Evolutionary conservation across 331 rosid genomes (phyloP).

Genomic region (Quercus phellos): DNA sequence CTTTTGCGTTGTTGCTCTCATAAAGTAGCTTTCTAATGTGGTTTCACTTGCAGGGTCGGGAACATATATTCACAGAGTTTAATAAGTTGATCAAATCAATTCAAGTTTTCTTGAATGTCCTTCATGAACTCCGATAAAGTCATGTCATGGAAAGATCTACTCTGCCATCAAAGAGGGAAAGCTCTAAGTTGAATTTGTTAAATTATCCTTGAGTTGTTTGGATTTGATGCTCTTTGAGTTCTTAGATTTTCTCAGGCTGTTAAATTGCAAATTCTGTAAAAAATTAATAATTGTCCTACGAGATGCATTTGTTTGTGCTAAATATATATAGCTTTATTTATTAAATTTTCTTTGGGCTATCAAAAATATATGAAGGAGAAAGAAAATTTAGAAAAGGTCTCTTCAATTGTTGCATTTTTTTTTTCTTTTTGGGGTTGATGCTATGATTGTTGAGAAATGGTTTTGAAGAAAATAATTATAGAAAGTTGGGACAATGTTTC

Average conservation of each 20-base stretch:
- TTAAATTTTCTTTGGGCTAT: neutral
- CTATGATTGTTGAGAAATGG: neutral
- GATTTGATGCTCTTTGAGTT: neutral
- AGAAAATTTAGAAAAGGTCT: neutral
- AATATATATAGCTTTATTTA: neutral
- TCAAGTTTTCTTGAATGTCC: constrained; percentile 77
- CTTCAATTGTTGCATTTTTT: neutral
- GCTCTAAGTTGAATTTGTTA: constrained; percentile 48
- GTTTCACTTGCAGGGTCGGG: constrained; percentile 63
- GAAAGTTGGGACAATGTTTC: neutral
- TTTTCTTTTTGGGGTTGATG: neutral
- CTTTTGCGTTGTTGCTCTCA: constrained; percentile 6
- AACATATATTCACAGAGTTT: constrained; percentile 63
- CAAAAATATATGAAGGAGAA: neutral
- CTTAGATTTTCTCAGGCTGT: neutral
- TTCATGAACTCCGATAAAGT: constrained; percentile 80
- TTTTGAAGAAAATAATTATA: neutral
- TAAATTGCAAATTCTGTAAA: neutral
- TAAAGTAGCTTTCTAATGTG: neutral
- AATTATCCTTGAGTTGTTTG: neutral
- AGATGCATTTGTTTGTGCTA: neutral
- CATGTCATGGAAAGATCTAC: constrained; percentile 53
- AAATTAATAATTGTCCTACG: neutral
- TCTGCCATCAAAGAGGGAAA: constrained; percentile 39
- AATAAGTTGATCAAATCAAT: constrained; percentile 72